These are phyloP conservation scores for Capsicum rhomboideum DNA, from an alignment of 257 asterid species.

Conservation along the genomic window DNA sequence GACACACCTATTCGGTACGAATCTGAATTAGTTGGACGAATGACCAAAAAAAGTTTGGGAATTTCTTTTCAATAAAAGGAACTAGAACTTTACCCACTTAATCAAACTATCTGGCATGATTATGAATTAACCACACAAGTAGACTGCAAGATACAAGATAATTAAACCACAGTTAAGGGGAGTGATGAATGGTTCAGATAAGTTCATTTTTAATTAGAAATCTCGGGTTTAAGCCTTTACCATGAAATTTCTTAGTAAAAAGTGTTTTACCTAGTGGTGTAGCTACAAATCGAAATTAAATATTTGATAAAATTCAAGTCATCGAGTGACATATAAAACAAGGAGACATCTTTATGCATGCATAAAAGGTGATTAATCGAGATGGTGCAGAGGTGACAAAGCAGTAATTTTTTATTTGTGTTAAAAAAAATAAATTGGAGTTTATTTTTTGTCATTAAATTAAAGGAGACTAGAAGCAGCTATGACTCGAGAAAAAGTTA, in stretches of 20 bases:
- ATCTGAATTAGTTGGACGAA: background rate
- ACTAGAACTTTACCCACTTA: background rate
- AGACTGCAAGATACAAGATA: rapidly evolving
- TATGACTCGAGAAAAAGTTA: background rate
- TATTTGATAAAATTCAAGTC: background rate
- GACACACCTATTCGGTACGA: background rate
- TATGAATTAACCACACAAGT: background rate
- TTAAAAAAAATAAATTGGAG: background rate
- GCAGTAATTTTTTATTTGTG: background rate
- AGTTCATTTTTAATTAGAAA: background rate
- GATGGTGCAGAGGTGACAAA: too few species aligned
- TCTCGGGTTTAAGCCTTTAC: background rate
- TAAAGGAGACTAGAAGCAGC: constrained; percentile 11
- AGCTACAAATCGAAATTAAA: background rate
- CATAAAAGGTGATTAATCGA: too few species aligned
- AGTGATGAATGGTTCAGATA: background rate
- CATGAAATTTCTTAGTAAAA: background rate
- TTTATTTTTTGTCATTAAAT: background rate
- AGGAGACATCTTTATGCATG: too few species aligned
- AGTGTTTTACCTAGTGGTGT: background rate
- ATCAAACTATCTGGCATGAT: background rate
- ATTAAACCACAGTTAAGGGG: background rate
- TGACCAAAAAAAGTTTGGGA: background rate
- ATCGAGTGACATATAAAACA: too few species aligned
- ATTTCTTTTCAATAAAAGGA: background rate